Conservation (phyloP, 1,284 basidiomycete species). For the Cryptococcus wingfieldii region DNA sequence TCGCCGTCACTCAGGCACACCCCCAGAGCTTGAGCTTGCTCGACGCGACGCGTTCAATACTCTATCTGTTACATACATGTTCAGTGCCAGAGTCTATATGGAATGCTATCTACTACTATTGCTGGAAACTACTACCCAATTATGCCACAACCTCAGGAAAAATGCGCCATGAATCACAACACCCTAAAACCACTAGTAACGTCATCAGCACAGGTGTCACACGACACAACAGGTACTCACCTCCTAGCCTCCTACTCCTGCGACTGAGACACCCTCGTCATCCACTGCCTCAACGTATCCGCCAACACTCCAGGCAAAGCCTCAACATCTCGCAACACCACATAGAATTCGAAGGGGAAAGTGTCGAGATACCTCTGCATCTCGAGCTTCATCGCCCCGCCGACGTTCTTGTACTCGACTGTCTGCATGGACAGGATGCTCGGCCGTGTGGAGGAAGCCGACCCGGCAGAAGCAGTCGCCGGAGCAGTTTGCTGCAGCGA, state of each 20-base stretch:
- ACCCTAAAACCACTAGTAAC: too few relatives aligned
- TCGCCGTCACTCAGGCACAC: too few relatives aligned
- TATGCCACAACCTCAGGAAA: too few relatives aligned
- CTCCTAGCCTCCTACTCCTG: constrained; percentile 31
- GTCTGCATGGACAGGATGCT: constrained; percentile 87
- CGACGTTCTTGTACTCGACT: constrained; percentile 78
- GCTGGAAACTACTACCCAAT: too few relatives aligned
- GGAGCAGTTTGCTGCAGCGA: constrained; percentile 56
- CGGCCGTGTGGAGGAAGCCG: constrained; percentile 17
- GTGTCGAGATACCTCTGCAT: constrained; percentile 88
- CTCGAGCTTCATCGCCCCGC: constrained; percentile 80
- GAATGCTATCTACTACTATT: too few relatives aligned
- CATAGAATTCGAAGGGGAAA: constrained; percentile 98
- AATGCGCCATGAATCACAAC: too few relatives aligned
- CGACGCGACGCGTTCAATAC: too few relatives aligned
- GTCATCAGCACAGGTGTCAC: neutral
- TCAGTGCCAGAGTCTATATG: too few relatives aligned
- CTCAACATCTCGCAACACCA: constrained; percentile 86
- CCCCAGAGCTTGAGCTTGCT: too few relatives aligned
- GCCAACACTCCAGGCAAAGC: constrained; percentile 86
- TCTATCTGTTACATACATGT: too few relatives aligned
- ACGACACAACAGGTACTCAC: neutral
- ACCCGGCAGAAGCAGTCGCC: constrained; percentile 6
- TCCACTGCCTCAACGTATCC: constrained; percentile 83
- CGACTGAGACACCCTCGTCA: constrained; percentile 46